These are phyloP conservation scores for Cladosporium sp. DNA, from an alignment of 2,329 filamentous ascomycete genomes.

Conservation along the genomic window DNA sequence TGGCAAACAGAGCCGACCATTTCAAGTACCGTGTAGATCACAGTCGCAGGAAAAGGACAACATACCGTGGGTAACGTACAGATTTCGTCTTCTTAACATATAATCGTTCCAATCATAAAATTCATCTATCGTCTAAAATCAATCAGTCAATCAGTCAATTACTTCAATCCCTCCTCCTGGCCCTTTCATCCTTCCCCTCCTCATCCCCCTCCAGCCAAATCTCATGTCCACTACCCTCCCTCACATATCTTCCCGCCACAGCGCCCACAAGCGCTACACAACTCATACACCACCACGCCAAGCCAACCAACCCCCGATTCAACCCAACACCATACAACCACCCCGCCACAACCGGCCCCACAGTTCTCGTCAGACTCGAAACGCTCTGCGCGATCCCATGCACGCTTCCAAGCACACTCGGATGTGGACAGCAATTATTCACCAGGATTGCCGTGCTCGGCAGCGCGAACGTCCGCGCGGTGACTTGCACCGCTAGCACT, in stretches of 20 bases:
- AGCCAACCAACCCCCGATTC: slow-evolving; percentile 53
- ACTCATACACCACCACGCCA: slow-evolving; percentile 60
- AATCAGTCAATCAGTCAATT: not conserved
- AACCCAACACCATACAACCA: slow-evolving; percentile 56
- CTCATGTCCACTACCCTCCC: slow-evolving; percentile 65
- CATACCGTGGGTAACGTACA: not conserved
- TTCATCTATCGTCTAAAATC: not conserved
- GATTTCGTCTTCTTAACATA: not conserved
- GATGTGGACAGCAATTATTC: slow-evolving; percentile 61
- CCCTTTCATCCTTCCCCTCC: slow-evolving; percentile 20
- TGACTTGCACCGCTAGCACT: slow-evolving; percentile 47
- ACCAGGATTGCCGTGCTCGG: slow-evolving; percentile 60
- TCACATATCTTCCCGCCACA: slow-evolving; percentile 58
- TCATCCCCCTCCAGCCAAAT: slow-evolving; percentile 53
- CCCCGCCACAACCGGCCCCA: slow-evolving; percentile 56
- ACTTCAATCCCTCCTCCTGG: not conserved
- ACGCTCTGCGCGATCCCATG: slow-evolving; percentile 61
- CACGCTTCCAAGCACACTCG: slow-evolving; percentile 56
- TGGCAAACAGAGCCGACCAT: not conserved
- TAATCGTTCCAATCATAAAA: not conserved
- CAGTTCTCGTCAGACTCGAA: slow-evolving; percentile 53
- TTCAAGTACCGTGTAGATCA: not conserved
- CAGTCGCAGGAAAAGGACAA: not conserved
- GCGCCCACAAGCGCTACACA: slow-evolving; percentile 58
- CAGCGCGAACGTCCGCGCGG: slow-evolving; percentile 53